Percentiles rank a stretch among this genome's conserved stretches.
phyloP scores from a whole-genome alignment of 768 basidiomycete species.

The Phanerodontia chrysosporium region DNA sequence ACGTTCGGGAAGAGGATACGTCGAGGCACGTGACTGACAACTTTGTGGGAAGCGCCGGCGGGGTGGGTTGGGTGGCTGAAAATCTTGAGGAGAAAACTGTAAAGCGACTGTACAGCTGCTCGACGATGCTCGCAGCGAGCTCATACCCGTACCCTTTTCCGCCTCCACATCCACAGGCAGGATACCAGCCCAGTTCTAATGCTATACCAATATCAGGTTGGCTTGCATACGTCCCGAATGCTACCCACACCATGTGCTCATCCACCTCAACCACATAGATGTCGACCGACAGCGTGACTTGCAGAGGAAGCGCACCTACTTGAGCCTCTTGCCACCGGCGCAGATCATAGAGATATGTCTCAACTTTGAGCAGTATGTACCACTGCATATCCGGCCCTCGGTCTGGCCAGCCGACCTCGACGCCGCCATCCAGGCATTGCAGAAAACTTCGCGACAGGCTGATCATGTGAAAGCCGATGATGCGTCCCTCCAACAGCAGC shows the following conservation, averaged over 20 bases:
- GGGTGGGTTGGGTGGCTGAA: constrained; percentile 29
- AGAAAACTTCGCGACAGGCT: constrained; percentile 13
- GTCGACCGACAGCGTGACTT: constrained; percentile 38
- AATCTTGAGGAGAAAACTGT: constrained; percentile 28
- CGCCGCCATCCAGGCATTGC: constrained; percentile 55
- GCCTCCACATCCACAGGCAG: background rate
- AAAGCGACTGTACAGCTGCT: constrained; percentile 28
- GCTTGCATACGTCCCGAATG: background rate
- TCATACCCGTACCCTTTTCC: constrained; percentile 11
- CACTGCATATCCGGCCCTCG: constrained; percentile 56
- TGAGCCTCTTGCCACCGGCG: constrained; percentile 58
- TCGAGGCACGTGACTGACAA: no score
- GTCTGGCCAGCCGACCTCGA: constrained; percentile 73
- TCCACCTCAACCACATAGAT: constrained; percentile 27
- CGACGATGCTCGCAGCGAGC: constrained; percentile 20
- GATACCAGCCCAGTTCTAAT: background rate
- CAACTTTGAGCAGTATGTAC: constrained; percentile 64
- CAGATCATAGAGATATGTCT: constrained; percentile 82
- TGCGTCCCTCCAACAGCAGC: constrained; percentile 10
- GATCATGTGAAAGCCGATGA: constrained; percentile 10
- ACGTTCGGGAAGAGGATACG: no score
- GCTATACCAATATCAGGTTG: constrained; percentile 9
- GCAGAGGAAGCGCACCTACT: constrained; percentile 44
- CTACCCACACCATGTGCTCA: background rate
- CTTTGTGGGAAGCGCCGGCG: no score